phyloP scores from a whole-genome alignment of 1,284 basidiomycete species.

The Coriolopsis trogii region DNA sequence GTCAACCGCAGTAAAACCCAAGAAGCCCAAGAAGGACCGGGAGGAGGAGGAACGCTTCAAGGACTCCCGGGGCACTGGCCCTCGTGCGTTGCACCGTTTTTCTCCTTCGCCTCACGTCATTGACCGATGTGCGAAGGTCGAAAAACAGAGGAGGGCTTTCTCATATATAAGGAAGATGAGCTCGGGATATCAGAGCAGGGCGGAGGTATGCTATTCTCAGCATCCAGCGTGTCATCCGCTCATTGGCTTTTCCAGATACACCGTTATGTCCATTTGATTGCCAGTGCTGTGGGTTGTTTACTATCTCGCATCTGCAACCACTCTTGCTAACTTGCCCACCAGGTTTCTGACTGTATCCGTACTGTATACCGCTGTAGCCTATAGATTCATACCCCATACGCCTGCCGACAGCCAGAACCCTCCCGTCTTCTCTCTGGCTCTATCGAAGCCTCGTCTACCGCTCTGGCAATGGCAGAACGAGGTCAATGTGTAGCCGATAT shows the following conservation, averaged over 20 bases:
- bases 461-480: slow-evolving; percentile 27
- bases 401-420: slow-evolving; percentile 45
- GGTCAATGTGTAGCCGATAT: slow-evolving; percentile 30
- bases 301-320: too few species aligned
- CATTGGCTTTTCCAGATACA: slow-evolving; percentile 35
- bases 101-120: slow-evolving; percentile 1
- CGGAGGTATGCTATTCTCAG: slow-evolving; percentile 64
- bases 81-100: slow-evolving; percentile 57
- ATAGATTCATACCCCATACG: slow-evolving; percentile 12
- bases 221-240: slow-evolving; percentile 25
- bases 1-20: slow-evolving; percentile 23
- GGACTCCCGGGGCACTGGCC: slow-evolving; percentile 75
- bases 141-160: slow-evolving; percentile 84
- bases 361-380: slow-evolving; percentile 12
- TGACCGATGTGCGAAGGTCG: slow-evolving; percentile 52
- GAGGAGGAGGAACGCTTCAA: slow-evolving; percentile 62
- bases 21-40: slow-evolving; percentile 32
- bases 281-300: slow-evolving; percentile 33
- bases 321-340: background rate
- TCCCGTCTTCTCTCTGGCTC: slow-evolving; percentile 44
- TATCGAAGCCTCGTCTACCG: slow-evolving; percentile 66
- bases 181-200: slow-evolving; percentile 73
- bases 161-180: slow-evolving; percentile 87
- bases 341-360: slow-evolving; percentile 48
- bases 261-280: slow-evolving; percentile 39